phyloP scores from a whole-genome alignment of 306 rosid genomes.

The Parietaria judaica region DNA sequence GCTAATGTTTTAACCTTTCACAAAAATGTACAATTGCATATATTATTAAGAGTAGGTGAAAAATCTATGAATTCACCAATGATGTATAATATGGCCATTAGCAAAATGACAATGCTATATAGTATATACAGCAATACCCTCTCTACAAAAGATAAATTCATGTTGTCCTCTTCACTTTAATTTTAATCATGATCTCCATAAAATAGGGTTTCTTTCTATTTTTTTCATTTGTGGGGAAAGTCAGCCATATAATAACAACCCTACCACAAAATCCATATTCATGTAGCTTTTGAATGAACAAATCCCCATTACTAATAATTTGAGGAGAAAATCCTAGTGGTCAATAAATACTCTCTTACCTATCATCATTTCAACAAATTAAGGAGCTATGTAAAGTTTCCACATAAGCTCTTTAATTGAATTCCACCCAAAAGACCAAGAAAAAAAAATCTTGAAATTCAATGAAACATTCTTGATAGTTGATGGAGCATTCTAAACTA shows the following conservation, averaged over 20 bases:
- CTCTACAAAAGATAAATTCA: conserved; percentile 1
- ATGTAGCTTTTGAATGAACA: not conserved
- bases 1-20: not conserved
- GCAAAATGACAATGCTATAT: not conserved
- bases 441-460: conserved; percentile 2
- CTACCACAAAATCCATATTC: not conserved
- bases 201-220: not conserved
- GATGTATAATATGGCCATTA: not conserved
- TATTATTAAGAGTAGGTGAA: not conserved
- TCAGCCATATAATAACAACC: not conserved
- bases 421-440: conserved; percentile 3
- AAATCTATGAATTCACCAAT: not conserved
- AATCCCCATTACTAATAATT: not conserved
- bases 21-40: not conserved
- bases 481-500: conserved; percentile 3
- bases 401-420: not conserved
- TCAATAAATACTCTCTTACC: conserved; percentile 7
- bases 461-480: conserved; percentile 12
- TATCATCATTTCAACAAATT: not conserved
- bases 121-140: not conserved
- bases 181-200: not conserved
- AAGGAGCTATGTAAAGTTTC: conserved; percentile 10
- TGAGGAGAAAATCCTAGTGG: not conserved
- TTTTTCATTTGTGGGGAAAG: conserved; percentile 1
- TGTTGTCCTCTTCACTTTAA: not conserved